Base-by-base conservation (phyloP, 176 grass and related monocot species). In the Oryza meridionalis region DNA sequence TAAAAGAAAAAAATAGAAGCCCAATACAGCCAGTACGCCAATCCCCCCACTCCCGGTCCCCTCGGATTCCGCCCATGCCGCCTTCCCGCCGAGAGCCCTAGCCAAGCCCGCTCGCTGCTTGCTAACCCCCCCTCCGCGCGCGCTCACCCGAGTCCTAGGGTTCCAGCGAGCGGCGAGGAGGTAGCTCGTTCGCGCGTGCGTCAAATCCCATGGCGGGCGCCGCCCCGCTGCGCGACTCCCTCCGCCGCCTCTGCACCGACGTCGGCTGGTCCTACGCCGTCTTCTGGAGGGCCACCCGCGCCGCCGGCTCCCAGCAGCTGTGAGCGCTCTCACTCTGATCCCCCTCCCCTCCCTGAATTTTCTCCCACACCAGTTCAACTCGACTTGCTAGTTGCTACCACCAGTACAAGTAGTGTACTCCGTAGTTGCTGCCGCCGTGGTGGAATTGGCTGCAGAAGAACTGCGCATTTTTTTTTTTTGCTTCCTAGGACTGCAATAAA, bases 181-280 rank as follows among this genome's bases (percentile, higher is more conserved):
- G 17, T 62, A 62, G 21, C 21, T 9, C 21, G 3, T 7, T 38
- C 37, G 67, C 45, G 68, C 21, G 67, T 22, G 75, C 21, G 38
- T 14, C 17, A 70, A 58, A 83, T 88, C 70, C 65, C 65, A 88
- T 88, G 86, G 86, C 69, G 10, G 76, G 79, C 72, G 86, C 72
- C 13, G 61, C 64, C 44, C 77, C 73, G 55, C 72, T 84, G 22
- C 81, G 84, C 16, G 88, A 84, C 22, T 77, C 84, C 53, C 84
- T 90, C 21, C 65, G 84, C 66, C 79, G 84, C 71, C 83, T 90
- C 59, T 90, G 88, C 77, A 66, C 82, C 2, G 88, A 90, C 19
- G 82, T 76, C 33, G 88, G 88, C 8, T 90, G 88, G 88, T 79
- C 68, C 44, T 90, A 86, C 43, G 88, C 88, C n/a, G 84, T 90